These are phyloP conservation scores for Boletus rubescentipes DNA, from an alignment of 768 basidiomycete genomes.

Conservation along the genomic window DNA sequence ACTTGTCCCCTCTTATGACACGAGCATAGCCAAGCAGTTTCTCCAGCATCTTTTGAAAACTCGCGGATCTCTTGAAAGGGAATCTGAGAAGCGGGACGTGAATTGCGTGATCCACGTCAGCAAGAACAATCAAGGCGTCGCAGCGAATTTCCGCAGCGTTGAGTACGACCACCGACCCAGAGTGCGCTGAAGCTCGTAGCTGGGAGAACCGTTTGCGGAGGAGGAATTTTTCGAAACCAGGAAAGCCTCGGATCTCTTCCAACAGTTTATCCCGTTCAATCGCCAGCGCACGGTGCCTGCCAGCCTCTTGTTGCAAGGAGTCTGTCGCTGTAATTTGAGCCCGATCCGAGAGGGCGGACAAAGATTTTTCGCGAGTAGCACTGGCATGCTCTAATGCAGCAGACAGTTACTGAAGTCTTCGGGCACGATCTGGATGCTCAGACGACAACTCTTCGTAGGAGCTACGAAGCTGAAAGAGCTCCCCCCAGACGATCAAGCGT, in stretches of 20 bases:
- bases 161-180: background rate
- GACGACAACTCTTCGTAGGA: conserved; percentile 1
- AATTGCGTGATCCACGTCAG: background rate
- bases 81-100: conserved; percentile 6
- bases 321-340: background rate
- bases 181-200: background rate
- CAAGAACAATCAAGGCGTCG: conserved; percentile 26
- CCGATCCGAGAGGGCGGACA: background rate
- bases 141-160: conserved; percentile 19
- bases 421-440: background rate
- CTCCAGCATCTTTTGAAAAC: background rate
- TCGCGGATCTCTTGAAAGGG: background rate
- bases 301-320: background rate
- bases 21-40: background rate
- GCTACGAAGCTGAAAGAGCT: background rate
- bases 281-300: background rate
- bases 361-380: background rate
- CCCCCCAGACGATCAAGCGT: conserved; percentile 6
- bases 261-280: background rate
- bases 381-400: background rate
- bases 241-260: background rate
- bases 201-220: background rate
- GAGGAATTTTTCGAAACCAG: background rate
- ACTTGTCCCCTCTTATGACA: background rate
- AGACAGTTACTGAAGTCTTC: background rate